phyloP scores from a whole-genome alignment of 169 alveolate species.

The Plasmodium adleri region DNA sequence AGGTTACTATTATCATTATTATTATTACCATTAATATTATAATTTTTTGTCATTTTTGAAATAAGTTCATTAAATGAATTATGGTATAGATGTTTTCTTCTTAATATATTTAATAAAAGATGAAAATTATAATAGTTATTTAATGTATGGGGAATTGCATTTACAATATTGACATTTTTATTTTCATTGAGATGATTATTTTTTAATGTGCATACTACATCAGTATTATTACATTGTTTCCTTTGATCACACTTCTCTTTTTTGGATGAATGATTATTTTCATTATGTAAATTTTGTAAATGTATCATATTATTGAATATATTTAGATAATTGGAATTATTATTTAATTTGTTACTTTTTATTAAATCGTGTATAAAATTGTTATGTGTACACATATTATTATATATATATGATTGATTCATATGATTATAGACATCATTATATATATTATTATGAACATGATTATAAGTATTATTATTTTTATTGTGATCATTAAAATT shows the following conservation, averaged over 20 bases:
- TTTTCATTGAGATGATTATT: constrained; percentile 14
- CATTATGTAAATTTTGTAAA: background rate
- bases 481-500: constrained; percentile 8
- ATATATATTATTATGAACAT: no score
- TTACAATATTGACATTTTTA: background rate
- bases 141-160: constrained; percentile 2
- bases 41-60: background rate
- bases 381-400: background rate
- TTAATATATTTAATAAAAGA: constrained; percentile 21
- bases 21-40: background rate
- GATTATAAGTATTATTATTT: constrained; percentile 1
- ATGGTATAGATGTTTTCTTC: constrained; percentile 19
- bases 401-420: no score
- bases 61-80: constrained; percentile 18
- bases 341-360: background rate
- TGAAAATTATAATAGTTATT: constrained; percentile 57
- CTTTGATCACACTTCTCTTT: background rate
- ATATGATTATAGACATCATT: no score
- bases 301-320: constrained; percentile 13
- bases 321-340: constrained; percentile 14
- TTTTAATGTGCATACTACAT: constrained; percentile 15
- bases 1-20: no score
- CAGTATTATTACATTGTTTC: background rate
- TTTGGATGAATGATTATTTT: background rate
- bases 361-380: constrained; percentile 2